Base-by-base conservation (phyloP, 2,329 filamentous ascomycete genomes). In the Paraphaeosphaeria minitans region DNA sequence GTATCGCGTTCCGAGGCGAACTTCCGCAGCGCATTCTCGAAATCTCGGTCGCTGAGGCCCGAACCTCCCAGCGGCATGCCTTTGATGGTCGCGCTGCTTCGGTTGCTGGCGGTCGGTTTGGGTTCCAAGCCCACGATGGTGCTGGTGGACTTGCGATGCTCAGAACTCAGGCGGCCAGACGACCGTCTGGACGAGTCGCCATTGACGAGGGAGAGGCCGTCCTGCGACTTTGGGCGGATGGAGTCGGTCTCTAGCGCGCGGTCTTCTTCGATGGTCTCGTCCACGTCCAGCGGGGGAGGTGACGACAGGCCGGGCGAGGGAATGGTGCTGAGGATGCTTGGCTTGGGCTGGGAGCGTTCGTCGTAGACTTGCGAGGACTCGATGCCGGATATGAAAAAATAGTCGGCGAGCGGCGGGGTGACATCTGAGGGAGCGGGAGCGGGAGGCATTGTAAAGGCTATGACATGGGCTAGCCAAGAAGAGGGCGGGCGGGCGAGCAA, bases 1-100 rank as follows among this genome's bases (percentile, higher is more conserved):
- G 89, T 90, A 70, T 99, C 95, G 64, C 95, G 85, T 80, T 98
- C 94, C n/a, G 89, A 90, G 47, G 95, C 93, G 76, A 99, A 99
- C 79, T 97, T 98, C 70, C 93, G 81, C 66, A 99, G 83, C 27
- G 95, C 94, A 72, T 91, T 89, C 74, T 98, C 95, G 71, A 99
- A 99, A 76, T 98, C 95, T 71, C 91, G 92, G 72, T 96, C 92
- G 58, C 79, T 86, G 31, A 87, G 77, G 14, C 75, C 78, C 4
- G 76, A 74, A 21, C 72, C 76, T 55, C 77, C 79, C 56, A 75
- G 51, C 56, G 77, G 76, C 22, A 79, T 56, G 51, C 75, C 80
- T 66, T 83, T 85, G 69, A 89, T 87, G 19, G 87, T 89, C 53
- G 85, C 77, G 73, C 86, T 89, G 75, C 87, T 89, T 58, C 87